Base-by-base conservation (phyloP, 257 asterid genomes). In the Lavandula angustifolia region DNA sequence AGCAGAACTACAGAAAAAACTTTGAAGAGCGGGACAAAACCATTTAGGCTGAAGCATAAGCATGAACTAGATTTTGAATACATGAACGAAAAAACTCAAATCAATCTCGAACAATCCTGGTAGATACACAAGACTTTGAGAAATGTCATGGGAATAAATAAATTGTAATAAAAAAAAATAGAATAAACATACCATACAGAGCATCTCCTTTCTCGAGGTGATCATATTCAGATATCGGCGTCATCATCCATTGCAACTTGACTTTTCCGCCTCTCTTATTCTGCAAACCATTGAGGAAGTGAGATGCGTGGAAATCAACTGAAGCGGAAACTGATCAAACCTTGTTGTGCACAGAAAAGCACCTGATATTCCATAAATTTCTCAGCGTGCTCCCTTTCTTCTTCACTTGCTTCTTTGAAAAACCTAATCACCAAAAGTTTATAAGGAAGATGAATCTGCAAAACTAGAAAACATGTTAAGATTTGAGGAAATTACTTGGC, bases 361-460 rank as follows among this genome's bases (percentile, higher is more conserved):
- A 85, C 92, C 88, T 82, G 86, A 67, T 80, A 85, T 59, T 82
- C 83, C 92, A 85, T 82, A 3, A 85, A 71, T 27, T 80, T 85
- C 66, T 85, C 88, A n/a, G 92, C 88, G 14, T 85, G 92, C 17
- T 49, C 78, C 44, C 88, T 78, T 54, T 85, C 88, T 76, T 82
- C 92, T 14, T 71, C 72, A 42, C 92, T 85, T 7, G 86, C 78
- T 33, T 82, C 83, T 78, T 85, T 80, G 78, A 82, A 82, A 75
- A 85, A 80, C 66, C 92, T 85, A 64, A 17, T 14, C 52, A 44
- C 46, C 6, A 5, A 67, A 46, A 35, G 7, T 7, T 18, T 13
- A 43, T 7, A 37, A 57, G 7, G 6, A 9, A 34, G 7, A 14
- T 7, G 6, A 41, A 52, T 3, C 31, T 9, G 3, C 32, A 14